Evolutionary conservation across 768 basidiomycete species (phyloP), one percentile per base, ranked within the genome.

Genomic region (Leucocoprinus sp.): DNA sequence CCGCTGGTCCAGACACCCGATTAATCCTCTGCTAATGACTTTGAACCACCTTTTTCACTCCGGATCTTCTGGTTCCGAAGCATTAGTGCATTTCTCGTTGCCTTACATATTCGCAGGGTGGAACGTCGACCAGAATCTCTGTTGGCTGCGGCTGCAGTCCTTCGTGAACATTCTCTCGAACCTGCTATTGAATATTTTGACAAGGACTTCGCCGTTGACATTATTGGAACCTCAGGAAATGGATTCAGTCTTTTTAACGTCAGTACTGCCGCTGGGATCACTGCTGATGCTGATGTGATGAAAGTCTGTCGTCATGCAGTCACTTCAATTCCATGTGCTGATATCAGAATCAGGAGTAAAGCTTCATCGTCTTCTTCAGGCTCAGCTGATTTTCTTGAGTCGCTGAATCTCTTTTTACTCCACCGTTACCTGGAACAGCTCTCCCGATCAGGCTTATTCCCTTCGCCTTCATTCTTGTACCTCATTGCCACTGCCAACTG

Each of bases 231-330:
- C 0, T 91, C 96, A 8, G 95, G 96, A 5, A 95, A 97, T 63
- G 93, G 93, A 0, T 80, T 93, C 63, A 88, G 97, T 57, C 83
- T 93, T 0, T 97, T 93, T 75, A 97, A 98, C 60, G 93, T 97
- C 42, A 93, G 91, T 59, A 97, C 95, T 1, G 84, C 90, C 2
- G 93, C 95, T 2, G 93, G 78, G 0, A 76, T 99, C 50, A 88
- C 97, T 15, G 95, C 93, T 22, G 92, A 93, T 18, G 89, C 89
- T 0, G 74, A 92, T 26, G 92, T 99, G 2, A 78, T 91, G 60
- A 97, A 99, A 71, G 93, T 89, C 57, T 50, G 74, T 42, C 23
- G 23, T 22, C 22, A 31, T 31, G 4, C 9, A 31, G 14, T 7
- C n/a, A n/a, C 14, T 11, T 14, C 31, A 31, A 7, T 4, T 14